A percentile compares a stretch with the other conserved stretches of the same genome.
Conservation (phyloP, 805 yeast genomes). For the Myxozyma neglecta region DNA sequence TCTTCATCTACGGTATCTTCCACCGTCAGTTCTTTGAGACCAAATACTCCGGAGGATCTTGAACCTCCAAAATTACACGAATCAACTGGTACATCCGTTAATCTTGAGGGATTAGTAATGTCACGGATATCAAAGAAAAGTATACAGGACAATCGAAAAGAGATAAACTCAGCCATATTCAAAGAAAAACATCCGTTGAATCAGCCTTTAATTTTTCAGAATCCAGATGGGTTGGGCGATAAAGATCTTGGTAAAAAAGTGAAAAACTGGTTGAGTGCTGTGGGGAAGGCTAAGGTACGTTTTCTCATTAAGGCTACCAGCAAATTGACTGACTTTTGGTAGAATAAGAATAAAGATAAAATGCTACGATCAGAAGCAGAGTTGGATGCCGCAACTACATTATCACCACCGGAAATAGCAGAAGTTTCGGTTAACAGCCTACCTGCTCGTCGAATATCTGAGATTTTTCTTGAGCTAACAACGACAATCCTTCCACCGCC, state of each 20-base stretch:
- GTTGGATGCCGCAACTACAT: neutral
- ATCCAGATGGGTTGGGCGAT: neutral
- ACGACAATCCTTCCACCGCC: neutral
- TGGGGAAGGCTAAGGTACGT: neutral
- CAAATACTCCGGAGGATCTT: neutral
- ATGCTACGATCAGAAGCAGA: too few species aligned
- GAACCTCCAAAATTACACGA: neutral
- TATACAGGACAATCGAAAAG: neutral
- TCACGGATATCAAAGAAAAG: neutral
- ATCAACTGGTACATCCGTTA: neutral
- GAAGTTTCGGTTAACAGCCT: neutral
- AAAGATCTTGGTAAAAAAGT: neutral
- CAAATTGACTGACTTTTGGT: too few species aligned
- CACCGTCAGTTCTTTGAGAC: neutral
- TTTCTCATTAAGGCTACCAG: too few species aligned
- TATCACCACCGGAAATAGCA: neutral
- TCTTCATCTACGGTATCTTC: neutral
- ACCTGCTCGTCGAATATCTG: neutral
- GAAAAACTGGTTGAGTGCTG: neutral
- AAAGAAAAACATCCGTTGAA: neutral
- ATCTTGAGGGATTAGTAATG: constrained; percentile 1
- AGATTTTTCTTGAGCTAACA: neutral
- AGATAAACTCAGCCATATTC: neutral
- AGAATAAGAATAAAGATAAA: too few species aligned
- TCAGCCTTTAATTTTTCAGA: neutral